Base-by-base conservation (phyloP, 306 rosid species). In the Benincasa hispida region DNA sequence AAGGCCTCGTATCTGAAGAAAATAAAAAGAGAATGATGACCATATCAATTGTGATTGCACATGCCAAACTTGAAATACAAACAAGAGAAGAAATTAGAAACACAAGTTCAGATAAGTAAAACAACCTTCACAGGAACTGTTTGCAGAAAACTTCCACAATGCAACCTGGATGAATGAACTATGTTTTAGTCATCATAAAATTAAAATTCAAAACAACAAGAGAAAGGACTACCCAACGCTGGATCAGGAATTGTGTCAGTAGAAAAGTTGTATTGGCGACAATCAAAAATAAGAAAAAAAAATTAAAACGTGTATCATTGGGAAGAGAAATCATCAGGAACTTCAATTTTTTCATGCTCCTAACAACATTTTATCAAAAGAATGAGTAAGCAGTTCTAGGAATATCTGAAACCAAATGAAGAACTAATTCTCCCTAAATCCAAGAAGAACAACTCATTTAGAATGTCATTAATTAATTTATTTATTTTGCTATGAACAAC, bases 81-180 rank as follows among this genome's bases (percentile, higher is more conserved):
- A 58, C 48, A 32, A 77, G 57, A 73, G 65, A 24, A 74, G 57
- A 77, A 66, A 79, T 77, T 39, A 56, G 77, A 59, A 66, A 62
- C 78, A 62, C 14, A 73, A 13, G 39, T 55, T 80, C 65, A 47
- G 68, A 50, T 68, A 57, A 74, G 83, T 77, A 82, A 82, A 82
- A 30, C 77, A 83, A 85, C 97, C 96, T 87, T 84, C 82, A 24
- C 87, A 86, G 75, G 90, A 78, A 79, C 80, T 54, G 62, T 67
- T 83, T 42, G 84, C 75, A 70, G 90, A 87, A 85, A 94, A 94
- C 80, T 84, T 92, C 99, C 99, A 94, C 80, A 94, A 58, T 78
- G 95, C 97, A 81, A 94, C 95, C 97, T 94, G 85, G 65, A 90
- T 47, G 79, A 17, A 77, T 42, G 61, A 66, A 53, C 75, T 72